phyloP scores from a whole-genome alignment of 495 filamentous ascomycete species.

The Mytilinidion resinicola region DNA sequence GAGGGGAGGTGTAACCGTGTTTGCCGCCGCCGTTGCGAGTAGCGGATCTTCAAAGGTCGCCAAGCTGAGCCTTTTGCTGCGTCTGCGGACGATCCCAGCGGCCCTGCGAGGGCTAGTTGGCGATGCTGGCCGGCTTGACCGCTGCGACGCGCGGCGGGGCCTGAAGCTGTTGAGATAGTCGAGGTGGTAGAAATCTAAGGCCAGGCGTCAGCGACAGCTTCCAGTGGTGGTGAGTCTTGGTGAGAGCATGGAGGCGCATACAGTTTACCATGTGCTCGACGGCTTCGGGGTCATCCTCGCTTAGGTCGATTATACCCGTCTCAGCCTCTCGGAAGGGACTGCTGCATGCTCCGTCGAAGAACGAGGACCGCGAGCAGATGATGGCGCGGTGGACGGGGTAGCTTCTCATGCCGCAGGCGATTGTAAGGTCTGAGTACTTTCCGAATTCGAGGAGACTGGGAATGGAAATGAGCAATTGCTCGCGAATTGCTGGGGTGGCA shows the following conservation, averaged over 20 bases:
- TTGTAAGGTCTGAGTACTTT: conserved; percentile 40
- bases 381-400: conserved; percentile 38
- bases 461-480: conserved; percentile 18
- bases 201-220: conserved; percentile 1
- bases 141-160: conserved; percentile 18
- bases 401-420: conserved; percentile 33
- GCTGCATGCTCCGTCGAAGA: conserved; percentile 39
- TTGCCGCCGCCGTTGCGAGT: conserved; percentile 27
- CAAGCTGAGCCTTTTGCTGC: conserved; percentile 31
- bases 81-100: conserved; percentile 4
- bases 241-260: conserved; percentile 2
- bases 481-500: neutral
- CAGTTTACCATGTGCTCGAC: conserved; percentile 42
- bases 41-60: conserved; percentile 35
- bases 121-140: conserved; percentile 21
- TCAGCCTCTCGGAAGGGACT: conserved; percentile 31
- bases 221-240: conserved; percentile 6
- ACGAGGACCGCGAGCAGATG: conserved; percentile 36
- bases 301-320: conserved; percentile 36
- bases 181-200: conserved; percentile 41
- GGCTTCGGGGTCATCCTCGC: conserved; percentile 39
- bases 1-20: conserved; percentile 6
- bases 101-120: conserved; percentile 8
- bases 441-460: conserved; percentile 30
- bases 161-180: conserved; percentile 34